phyloP scores from a whole-genome alignment of 257 asterid species.

The Eucommia ulmoides region DNA sequence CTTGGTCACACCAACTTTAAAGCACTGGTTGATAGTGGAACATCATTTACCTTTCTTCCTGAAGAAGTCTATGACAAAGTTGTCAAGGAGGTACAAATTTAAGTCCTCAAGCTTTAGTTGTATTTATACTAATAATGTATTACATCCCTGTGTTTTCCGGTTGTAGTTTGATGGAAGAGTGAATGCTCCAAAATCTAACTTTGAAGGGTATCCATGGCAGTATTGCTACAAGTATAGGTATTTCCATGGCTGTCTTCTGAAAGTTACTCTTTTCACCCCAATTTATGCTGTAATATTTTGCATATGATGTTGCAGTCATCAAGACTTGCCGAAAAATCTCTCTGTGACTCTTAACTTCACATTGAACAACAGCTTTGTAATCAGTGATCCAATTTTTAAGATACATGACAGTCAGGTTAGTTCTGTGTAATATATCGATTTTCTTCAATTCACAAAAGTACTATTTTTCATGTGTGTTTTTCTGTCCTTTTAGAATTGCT shows the following conservation, averaged over 20 bases:
- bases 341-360: slow-evolving; percentile 41
- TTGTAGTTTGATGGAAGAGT: slow-evolving; percentile 46
- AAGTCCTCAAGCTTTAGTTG: too few relatives aligned
- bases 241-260: slow-evolving; percentile 7
- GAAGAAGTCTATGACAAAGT: slow-evolving; percentile 29
- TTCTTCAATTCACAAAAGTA: too few relatives aligned
- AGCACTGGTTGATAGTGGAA: slow-evolving; percentile 65
- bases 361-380: slow-evolving; percentile 50
- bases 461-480: too few relatives aligned
- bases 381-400: slow-evolving; percentile 40
- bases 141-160: background rate
- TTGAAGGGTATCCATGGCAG: slow-evolving; percentile 34
- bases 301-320: slow-evolving; percentile 38
- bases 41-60: slow-evolving; percentile 73
- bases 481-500: too few relatives aligned
- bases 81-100: slow-evolving; percentile 54
- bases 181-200: slow-evolving; percentile 28
- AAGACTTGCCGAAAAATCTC: slow-evolving; percentile 31
- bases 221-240: slow-evolving; percentile 63
- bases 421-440: too few relatives aligned
- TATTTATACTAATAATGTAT: too few relatives aligned
- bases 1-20: slow-evolving; percentile 37
- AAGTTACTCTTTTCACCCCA: slow-evolving; percentile 11
- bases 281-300: slow-evolving; percentile 3
- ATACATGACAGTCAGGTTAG: too few relatives aligned